phyloP scores from a whole-genome alignment of 192 early-diverging fungal species.

The Geranomyces michiganensis region DNA sequence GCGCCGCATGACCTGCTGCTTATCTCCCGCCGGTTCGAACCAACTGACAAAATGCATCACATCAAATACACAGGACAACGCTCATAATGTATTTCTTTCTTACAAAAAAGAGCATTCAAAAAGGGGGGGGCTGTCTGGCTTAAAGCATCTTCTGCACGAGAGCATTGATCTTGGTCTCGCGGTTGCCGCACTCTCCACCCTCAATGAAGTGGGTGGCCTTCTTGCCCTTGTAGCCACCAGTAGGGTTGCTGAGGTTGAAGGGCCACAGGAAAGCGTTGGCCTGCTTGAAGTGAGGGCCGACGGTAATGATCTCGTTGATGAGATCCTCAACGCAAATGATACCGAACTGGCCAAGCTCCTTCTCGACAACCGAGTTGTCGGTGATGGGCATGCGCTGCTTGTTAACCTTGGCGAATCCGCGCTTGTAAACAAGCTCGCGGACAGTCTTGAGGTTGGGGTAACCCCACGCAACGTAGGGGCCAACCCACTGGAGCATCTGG shows the following conservation, averaged over 20 bases:
- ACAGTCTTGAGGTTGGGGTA: conserved; percentile 98
- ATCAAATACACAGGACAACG: too few species aligned
- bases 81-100: too few species aligned
- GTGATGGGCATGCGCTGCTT: conserved; percentile 94
- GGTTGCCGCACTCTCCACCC: conserved; percentile 97
- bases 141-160: conserved; percentile 98
- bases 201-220: conserved; percentile 96
- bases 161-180: conserved; percentile 95
- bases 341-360: conserved; percentile 87
- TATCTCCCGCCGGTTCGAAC: too few species aligned
- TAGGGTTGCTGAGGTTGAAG: conserved; percentile 98
- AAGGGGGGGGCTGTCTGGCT: conserved; percentile 3
- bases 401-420: conserved; percentile 98
- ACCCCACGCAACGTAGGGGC: conserved; percentile 89
- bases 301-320: conserved; percentile 96
- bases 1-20: too few species aligned
- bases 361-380: conserved; percentile 96
- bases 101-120: not conserved
- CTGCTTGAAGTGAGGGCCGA: conserved; percentile 96
- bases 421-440: conserved; percentile 99
- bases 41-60: too few species aligned
- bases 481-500: conserved; percentile 96
- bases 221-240: conserved; percentile 89
- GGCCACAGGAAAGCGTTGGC: conserved; percentile 99
- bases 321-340: conserved; percentile 98